Evolutionary conservation across 2,329 filamentous ascomycete genomes (phyloP), one percentile per base, ranked within the genome.

Genomic region (Sphaceloma murrayae): DNA sequence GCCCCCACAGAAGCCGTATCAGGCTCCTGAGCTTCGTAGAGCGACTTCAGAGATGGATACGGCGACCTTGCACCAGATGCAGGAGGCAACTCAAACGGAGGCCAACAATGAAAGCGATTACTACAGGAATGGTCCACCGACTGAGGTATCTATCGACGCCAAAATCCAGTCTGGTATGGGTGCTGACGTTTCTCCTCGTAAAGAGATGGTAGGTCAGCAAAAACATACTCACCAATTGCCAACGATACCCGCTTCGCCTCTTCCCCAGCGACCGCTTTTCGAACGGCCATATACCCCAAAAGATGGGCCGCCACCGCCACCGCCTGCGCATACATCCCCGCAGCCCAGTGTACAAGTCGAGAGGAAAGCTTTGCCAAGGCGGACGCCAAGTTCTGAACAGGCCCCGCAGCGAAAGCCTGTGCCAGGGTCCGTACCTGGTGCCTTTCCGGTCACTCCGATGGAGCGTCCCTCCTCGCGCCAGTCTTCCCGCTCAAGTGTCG

Each of bases 1-100:
- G 38, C 87, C 87, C 4, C 68, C 71, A 1, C 78, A 74, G 48
- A 77, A 77, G 49, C 84, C 84, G 0, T 78, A 83, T 53, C 77
- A 85, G 47, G 80, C 85, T 21, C 76, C 82, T 10, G 85, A 91
- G 57, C 70, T 89, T 54, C 80, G 84, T 50, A 79, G 79, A 51
- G 85, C 84, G 42, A 91, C 86, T 53, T 87, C 82, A 53, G 80
- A 86, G 16, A 79, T 96, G 60, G 94, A 91, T 18, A 75, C 73
- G 53, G 79, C 78, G 1, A 96, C 89, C 1, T 69, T 95, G 34
- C 74, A 80, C 33, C 86, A 95, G 58, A 71, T 96, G 58, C 78
- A 77, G 22, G 82, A 80, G 52, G 82, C 82, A 34, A 77, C 52
- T 34, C 56, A 54, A n/a, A 48, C 50, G 32, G 49, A 53, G 13